Evolutionary conservation across 129 eudicot genomes (phyloP), one percentile per base, ranked within the genome.

Genomic region (Arctium minus): DNA sequence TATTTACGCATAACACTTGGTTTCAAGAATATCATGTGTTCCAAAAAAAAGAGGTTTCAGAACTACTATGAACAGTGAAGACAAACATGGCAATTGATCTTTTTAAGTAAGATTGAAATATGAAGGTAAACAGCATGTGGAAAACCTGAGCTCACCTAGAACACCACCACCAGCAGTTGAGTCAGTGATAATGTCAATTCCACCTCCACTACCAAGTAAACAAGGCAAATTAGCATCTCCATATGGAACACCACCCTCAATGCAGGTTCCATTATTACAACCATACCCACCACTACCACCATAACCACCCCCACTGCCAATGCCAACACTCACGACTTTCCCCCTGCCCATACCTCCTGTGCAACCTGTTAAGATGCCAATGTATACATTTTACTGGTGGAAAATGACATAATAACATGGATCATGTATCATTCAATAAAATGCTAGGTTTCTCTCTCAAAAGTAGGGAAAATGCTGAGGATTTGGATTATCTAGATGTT

Each of bases 161-260:
- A 91, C 75, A 85, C 99, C 99, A 17, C 99, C 99, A 70, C 99
- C 99, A 82, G 98, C 90, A 75, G 98, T 91, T 72, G 93, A 75
- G 37, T 88, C 90, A 33, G 77, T 85, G 69, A 78, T 29, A 83
- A 85, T 90, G 62, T 86, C 93, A 89, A 86, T 93, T 67, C 99
- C 99, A 70, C 99, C 93, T 84, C 99, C 99, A 92, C 99, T 96
- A 37, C 99, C 99, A 18, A 96, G 86, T 85, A 88, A 94, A 91
- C 99, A 96, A 67, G 99, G 99, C 85, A 96, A 83, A 82, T 81
- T 8, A 12, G 97, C 82, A 88, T 89, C 82, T 36, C 99, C 99
- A 88, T 96, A 96, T 8, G 96, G 37, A 39, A 81, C 65, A 68
- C 99, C 98, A 74, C 99, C 99, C 30, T 85, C 89, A 50, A 90